Evolutionary conservation across 768 basidiomycete species (phyloP), one percentile per base, ranked within the genome.

Genomic region (Kwoniella europaea): DNA sequence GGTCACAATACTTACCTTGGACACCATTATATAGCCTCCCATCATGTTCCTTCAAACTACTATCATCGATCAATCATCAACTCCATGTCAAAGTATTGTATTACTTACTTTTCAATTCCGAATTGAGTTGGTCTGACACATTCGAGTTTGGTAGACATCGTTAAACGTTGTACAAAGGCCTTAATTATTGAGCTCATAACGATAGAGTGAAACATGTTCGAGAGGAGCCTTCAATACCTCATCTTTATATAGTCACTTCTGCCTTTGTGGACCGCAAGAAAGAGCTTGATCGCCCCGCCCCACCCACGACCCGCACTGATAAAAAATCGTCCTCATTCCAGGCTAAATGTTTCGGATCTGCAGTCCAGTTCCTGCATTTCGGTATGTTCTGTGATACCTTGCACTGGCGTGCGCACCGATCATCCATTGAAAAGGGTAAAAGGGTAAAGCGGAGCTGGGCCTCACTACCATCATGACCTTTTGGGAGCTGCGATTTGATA

Each of bases 21-120:
- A 44, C 35, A 44, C 18, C 59, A 22, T 61, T 61, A 22, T 61
- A 61, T 41, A 61, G 22, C 41, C 59, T 61, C 7, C 59, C 59
- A 43, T 61, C 59, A 20, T 61, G 59, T 22, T 61, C 59, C 20
- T 44, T 61, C 41, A 61, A 10, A 22, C 2, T 22, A 59, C 24
- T 27, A 27, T 20, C 16, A 55, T 12, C 12, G 10, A 2, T 50
- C 46, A 50, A 18, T 18, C 2, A 0, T 15, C 46, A 9, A 15
- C 18, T 2, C 10, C 46, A 16, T 50, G 18, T 50, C 13, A 18
- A 1, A 15, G 46, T 1, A 50, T 50, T 10, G 18, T 2, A 50
- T 50, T 50, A 50, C 46, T 50, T 18, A 50, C 46, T 50, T 2
- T 50, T 50, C 13, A 13, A 9, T 2, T 15, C 13, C 18, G 18